Evolutionary conservation across 2,329 filamentous ascomycete species (phyloP), one percentile per base, ranked within the genome.

Genomic region (Penicillium sp.): DNA sequence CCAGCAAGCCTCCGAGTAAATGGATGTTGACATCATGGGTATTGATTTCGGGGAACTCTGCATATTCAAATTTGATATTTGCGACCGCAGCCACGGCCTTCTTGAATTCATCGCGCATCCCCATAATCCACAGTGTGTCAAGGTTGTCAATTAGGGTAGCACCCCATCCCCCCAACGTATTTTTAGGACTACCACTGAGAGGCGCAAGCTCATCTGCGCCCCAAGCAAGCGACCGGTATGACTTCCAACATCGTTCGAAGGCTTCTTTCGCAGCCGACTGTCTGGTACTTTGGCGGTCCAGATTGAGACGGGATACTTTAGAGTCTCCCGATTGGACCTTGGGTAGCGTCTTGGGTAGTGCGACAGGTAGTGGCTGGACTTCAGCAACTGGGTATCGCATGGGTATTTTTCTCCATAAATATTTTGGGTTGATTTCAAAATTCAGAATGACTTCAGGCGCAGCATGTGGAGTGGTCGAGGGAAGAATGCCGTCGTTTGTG

Each of bases 11-110:
- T 21, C 93, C 92, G 2, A 97, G 81, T 68, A 96, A 94, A 52
- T 91, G 85, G 67, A 96, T 95, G 15, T 87, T 90, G 1, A 90
- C 93, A 75, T 96, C 92, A 64, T 96, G 95, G 12, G 94, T 84
- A 41, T 91, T 91, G 47, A 96, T 91, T 45, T 88, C 83, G 37
- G 75, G 70, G 37, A 86, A 80, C 15, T 79, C 73, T n/a, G 84
- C 87, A 9, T 83, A 86, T 12, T 89, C 92, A 63, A 96, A 96
- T 72, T 95, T 90, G 57, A 96, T 91, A 1, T 82, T 70, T 43
- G 79, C 79, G 15, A 91, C 84, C 0, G 82, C 86, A 33, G 81
- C 79, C 48, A 89, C 85, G 3, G 89, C 90, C 58, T 90, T 85
- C 59, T 91, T 84, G 65, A 94, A 95, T 64, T 93, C 89, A 0